These are phyloP conservation scores for Hylodesmum podocarpum DNA, from an alignment of 306 rosid genomes.

Conservation along the genomic window DNA sequence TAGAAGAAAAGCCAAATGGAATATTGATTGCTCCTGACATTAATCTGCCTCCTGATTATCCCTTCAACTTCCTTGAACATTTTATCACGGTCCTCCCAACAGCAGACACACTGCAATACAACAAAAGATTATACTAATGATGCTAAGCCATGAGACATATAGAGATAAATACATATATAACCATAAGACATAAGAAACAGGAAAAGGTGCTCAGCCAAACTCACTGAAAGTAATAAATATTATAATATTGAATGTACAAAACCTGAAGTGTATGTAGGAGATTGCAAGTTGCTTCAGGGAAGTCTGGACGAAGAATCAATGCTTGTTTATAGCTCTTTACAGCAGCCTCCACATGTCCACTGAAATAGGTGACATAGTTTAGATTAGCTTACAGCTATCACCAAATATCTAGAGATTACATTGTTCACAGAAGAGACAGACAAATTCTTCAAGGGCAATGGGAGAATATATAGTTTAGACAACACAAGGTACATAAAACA, in stretches of 20 bases:
- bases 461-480: neutral
- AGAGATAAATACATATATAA: too few species aligned
- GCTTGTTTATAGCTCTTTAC: slow-evolving; percentile 89
- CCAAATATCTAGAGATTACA: neutral
- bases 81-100: slow-evolving; percentile 96
- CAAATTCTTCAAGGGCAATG: slow-evolving; percentile 9
- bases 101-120: slow-evolving; percentile 78
- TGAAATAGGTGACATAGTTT: slow-evolving; percentile 37
- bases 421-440: neutral
- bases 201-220: neutral
- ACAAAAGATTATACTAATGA: neutral
- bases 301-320: slow-evolving; percentile 75
- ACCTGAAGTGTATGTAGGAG: slow-evolving; percentile 97
- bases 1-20: neutral
- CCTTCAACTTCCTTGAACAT: slow-evolving; percentile 94
- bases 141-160: too few species aligned
- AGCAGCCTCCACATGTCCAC: slow-evolving; percentile 96
- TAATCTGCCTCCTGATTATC: slow-evolving; percentile 85
- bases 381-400: neutral
- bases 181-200: neutral
- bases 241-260: neutral
- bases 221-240: neutral
- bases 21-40: slow-evolving; percentile 53
- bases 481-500: neutral
- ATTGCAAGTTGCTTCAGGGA: slow-evolving; percentile 99